Percentiles rank a stretch among this genome's conserved stretches.
phyloP scores from a whole-genome alignment of 495 filamentous ascomycete genomes.

The Haplographium delicatum region DNA sequence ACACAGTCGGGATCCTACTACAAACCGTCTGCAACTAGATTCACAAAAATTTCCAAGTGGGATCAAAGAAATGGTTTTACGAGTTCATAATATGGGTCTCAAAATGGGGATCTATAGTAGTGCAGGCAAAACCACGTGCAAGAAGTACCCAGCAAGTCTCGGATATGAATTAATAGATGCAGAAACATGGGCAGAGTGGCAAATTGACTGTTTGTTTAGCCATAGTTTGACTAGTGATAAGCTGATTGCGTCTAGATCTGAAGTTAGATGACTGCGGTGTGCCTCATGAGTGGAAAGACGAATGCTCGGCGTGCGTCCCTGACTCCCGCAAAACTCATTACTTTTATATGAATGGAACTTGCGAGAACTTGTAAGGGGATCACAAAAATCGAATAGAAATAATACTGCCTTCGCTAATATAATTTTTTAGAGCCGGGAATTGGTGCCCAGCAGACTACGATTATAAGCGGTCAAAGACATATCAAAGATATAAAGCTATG shows the following conservation, averaged over 20 bases:
- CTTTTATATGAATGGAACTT: no score
- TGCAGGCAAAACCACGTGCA: conserved; percentile 59
- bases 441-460: no score
- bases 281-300: conserved; percentile 16
- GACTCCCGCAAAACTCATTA: neutral
- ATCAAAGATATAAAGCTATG: conserved; percentile 29
- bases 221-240: no score
- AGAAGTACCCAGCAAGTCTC: conserved; percentile 53
- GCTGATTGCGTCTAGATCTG: no score
- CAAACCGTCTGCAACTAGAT: conserved; percentile 48
- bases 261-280: conserved; percentile 69
- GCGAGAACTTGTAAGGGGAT: no score
- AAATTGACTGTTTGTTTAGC: no score
- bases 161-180: conserved; percentile 59
- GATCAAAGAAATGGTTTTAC: conserved; percentile 46
- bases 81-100: conserved; percentile 54
- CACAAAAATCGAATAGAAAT: no score
- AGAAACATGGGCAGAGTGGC: conserved; percentile 56
- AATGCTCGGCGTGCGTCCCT: conserved; percentile 15
- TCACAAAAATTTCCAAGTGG: conserved; percentile 54
- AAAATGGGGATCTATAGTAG: conserved; percentile 61
- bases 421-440: no score
- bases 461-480: no score
- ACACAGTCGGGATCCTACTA: conserved; percentile 30
- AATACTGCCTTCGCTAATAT: no score